Percentiles rank a stretch among this genome's conserved stretches.
phyloP scores from a whole-genome alignment of 2,329 filamentous ascomycete species.

The Colletotrichum falcatum region DNA sequence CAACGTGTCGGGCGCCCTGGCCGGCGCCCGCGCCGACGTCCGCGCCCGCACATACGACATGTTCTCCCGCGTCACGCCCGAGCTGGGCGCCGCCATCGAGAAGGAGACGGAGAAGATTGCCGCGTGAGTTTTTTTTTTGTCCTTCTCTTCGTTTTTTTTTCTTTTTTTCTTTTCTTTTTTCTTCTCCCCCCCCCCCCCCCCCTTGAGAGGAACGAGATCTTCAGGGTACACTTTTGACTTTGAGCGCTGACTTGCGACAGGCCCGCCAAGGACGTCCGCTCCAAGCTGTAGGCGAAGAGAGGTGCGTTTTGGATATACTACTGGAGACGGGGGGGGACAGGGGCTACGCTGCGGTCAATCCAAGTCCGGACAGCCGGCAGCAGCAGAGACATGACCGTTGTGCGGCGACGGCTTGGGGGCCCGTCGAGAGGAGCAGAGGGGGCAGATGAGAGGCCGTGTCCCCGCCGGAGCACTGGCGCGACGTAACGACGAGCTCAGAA shows the following conservation, averaged over 20 bases:
- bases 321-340: background rate
- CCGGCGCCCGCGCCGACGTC: conserved; percentile 64
- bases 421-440: background rate
- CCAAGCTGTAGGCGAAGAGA: conserved; percentile 29
- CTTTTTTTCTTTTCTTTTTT: too few species aligned
- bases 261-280: conserved; percentile 26
- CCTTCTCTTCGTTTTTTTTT: too few species aligned
- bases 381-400: background rate
- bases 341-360: too few species aligned
- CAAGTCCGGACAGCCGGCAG: background rate
- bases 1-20: conserved; percentile 70
- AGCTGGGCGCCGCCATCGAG: conserved; percentile 65
- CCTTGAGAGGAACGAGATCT: background rate
- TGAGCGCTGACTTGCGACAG: conserved; percentile 19
- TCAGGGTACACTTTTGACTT: too few species aligned
- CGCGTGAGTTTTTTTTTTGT: conserved; percentile 40
- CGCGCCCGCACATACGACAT: conserved; percentile 70
- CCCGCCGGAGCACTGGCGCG: background rate
- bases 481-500: conserved; percentile 4
- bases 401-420: background rate
- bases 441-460: background rate
- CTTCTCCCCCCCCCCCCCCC: too few species aligned
- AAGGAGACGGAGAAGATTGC: conserved; percentile 63
- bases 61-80: conserved; percentile 67
- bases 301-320: background rate